phyloP scores from a whole-genome alignment of 768 basidiomycete genomes.

The Collybia sordida region DNA sequence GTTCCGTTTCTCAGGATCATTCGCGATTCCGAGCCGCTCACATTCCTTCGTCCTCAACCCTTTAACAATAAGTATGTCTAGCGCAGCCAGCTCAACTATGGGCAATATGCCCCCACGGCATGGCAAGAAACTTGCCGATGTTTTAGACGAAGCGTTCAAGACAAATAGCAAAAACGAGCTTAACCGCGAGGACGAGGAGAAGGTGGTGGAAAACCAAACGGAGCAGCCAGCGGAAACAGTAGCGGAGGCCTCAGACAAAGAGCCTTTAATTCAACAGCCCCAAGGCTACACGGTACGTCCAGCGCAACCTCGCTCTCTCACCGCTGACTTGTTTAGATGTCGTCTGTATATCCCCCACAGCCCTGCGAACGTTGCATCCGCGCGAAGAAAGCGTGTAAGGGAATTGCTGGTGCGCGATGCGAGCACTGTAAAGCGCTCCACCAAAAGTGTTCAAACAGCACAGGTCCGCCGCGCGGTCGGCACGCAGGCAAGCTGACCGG shows the following conservation, averaged over 20 bases:
- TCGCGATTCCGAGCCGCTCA: background rate
- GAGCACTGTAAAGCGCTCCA: slow-evolving; percentile 46
- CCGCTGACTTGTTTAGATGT: slow-evolving; percentile 10
- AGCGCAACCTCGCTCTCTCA: background rate
- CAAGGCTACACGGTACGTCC: slow-evolving; percentile 23
- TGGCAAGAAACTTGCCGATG: slow-evolving; percentile 26
- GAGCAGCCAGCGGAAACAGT: too few species aligned
- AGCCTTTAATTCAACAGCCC: slow-evolving; percentile 20
- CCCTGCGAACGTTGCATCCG: slow-evolving; percentile 47
- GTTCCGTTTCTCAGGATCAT: slow-evolving; percentile 1
- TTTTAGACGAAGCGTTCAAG: slow-evolving; percentile 32
- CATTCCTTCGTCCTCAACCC: background rate
- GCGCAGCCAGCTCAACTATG: slow-evolving; percentile 32
- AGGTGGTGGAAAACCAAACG: slow-evolving; percentile 26
- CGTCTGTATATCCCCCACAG: slow-evolving; percentile 33
- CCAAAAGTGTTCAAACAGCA: slow-evolving; percentile 47
- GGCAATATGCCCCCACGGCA: slow-evolving; percentile 33
- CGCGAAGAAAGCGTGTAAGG: slow-evolving; percentile 40
- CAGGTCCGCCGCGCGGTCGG: slow-evolving; percentile 40
- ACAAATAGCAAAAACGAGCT: slow-evolving; percentile 19
- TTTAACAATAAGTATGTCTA: slow-evolving; percentile 24
- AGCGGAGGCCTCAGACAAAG: slow-evolving; percentile 21
- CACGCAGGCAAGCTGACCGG: slow-evolving; percentile 29
- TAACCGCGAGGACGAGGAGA: slow-evolving; percentile 22
- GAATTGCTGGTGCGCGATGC: slow-evolving; percentile 41